A percentile compares a stretch with the other conserved stretches of the same genome.
Evolutionary conservation across 306 rosid genomes (phyloP).

Genomic region (Arachis stenosperma): DNA sequence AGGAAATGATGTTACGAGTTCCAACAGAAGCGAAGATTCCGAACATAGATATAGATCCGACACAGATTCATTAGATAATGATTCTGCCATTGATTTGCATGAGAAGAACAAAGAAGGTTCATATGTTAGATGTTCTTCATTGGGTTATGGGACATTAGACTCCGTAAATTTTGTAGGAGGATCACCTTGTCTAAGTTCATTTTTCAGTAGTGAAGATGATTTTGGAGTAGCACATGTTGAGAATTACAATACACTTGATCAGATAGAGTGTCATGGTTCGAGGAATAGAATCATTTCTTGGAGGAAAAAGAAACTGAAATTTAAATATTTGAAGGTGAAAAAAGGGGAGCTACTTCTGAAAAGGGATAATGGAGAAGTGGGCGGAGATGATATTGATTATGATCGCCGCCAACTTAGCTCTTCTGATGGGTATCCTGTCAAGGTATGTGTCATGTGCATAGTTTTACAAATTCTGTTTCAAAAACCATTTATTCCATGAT

Average conservation of each 20-base stretch:
- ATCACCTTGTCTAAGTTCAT: constrained; percentile 52
- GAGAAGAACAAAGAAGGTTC: constrained; percentile 61
- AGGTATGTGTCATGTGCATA: constrained; percentile 23
- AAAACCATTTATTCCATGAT: not conserved
- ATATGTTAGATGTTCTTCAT: constrained; percentile 62
- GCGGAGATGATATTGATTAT: constrained; percentile 86
- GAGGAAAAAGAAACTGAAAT: constrained; percentile 79
- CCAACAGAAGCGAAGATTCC: constrained; percentile 71
- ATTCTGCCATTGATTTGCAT: constrained; percentile 53
- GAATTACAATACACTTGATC: constrained; percentile 6
- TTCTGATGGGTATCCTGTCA: constrained; percentile 53
- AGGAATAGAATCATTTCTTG: constrained; percentile 64
- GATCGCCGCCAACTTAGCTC: constrained; percentile 73
- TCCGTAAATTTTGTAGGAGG: constrained; percentile 63
- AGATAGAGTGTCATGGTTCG: constrained; percentile 53
- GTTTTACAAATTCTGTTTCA: not conserved
- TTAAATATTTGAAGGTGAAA: constrained; percentile 70
- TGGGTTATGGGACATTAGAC: constrained; percentile 69
- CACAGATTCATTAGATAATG: constrained; percentile 62
- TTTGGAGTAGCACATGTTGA: constrained; percentile 45
- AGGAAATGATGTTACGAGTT: constrained; percentile 71
- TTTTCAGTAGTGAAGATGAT: constrained; percentile 53
- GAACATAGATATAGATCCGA: constrained; percentile 67
- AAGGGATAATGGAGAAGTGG: constrained; percentile 75
- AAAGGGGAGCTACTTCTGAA: constrained; percentile 81